phyloP scores from a whole-genome alignment of 2,329 filamentous ascomycete species.

The Xylariaceae sp. region DNA sequence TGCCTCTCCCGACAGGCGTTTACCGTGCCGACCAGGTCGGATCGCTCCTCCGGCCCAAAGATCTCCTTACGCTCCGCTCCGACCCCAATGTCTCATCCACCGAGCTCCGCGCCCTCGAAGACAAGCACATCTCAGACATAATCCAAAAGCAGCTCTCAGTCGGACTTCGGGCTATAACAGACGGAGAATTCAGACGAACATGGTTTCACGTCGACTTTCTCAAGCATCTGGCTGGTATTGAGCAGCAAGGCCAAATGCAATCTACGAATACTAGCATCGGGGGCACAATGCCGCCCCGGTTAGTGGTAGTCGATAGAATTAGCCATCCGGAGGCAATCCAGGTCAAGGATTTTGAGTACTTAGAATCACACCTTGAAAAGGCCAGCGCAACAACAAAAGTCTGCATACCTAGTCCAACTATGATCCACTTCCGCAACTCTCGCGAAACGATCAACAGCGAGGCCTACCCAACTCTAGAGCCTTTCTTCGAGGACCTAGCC shows the following conservation, averaged over 20 bases:
- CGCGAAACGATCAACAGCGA: constrained; percentile 50
- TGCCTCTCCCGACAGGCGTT: constrained; percentile 42
- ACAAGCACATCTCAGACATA: constrained; percentile 47
- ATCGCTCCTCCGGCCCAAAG: constrained; percentile 51
- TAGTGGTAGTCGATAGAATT: constrained; percentile 54
- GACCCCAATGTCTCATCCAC: constrained; percentile 39
- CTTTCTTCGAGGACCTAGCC: constrained; percentile 55
- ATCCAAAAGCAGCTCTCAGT: constrained; percentile 47
- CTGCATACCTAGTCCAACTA: constrained; percentile 57
- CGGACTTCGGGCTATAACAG: constrained; percentile 50
- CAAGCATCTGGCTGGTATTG: constrained; percentile 51
- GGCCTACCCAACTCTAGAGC: constrained; percentile 53
- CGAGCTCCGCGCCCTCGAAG: constrained; percentile 49
- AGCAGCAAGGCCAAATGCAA: constrained; percentile 45
- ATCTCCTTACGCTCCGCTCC: constrained; percentile 48
- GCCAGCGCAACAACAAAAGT: constrained; percentile 48
- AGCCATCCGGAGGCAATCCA: constrained; percentile 53
- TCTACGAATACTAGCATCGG: constrained; percentile 44
- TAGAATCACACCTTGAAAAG: constrained; percentile 45
- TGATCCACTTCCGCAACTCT: constrained; percentile 58
- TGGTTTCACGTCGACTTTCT: constrained; percentile 61
- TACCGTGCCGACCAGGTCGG: constrained; percentile 56
- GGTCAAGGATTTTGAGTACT: constrained; percentile 54
- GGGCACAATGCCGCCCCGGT: constrained; percentile 51
- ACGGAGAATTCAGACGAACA: constrained; percentile 55